A percentile compares a stretch with the other conserved stretches of the same genome.
Evolutionary conservation across 345 rosid genomes (phyloP).

Genomic region (Cardiospermum halicacabum): DNA sequence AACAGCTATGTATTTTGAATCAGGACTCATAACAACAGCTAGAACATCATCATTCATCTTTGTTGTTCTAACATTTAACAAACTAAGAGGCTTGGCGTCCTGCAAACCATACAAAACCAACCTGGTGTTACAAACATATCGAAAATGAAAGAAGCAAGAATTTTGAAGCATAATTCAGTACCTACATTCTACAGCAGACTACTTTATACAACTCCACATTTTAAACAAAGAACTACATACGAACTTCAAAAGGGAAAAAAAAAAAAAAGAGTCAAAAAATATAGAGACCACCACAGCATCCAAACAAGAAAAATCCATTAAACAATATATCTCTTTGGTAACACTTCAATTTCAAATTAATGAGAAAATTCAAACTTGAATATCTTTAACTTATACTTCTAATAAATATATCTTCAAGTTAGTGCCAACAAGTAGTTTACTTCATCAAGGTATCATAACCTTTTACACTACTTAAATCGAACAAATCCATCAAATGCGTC

Average conservation of each 20-base stretch:
- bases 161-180: not conserved
- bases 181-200: not conserved
- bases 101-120: slow-evolving; percentile 33
- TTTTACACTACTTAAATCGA: not conserved
- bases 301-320: not conserved
- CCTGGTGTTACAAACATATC: not conserved
- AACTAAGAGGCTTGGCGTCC: slow-evolving; percentile 58
- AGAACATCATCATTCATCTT: slow-evolving; percentile 97
- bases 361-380: not conserved
- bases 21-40: slow-evolving; percentile 82
- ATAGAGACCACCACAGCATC: not conserved
- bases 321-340: not conserved
- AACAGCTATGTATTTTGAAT: slow-evolving; percentile 86
- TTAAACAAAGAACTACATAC: not conserved
- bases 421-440: not conserved
- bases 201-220: not conserved
- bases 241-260: not conserved
- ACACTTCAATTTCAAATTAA: not conserved
- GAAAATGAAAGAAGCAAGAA: not conserved
- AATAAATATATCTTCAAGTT: not conserved
- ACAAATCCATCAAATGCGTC: too few species aligned
- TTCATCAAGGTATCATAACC: not conserved
- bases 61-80: slow-evolving; percentile 65
- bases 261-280: too few species aligned
- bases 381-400: not conserved